These are phyloP conservation scores for Zalaria obscura DNA, from an alignment of 2,329 filamentous ascomycete genomes.

Conservation along the genomic window DNA sequence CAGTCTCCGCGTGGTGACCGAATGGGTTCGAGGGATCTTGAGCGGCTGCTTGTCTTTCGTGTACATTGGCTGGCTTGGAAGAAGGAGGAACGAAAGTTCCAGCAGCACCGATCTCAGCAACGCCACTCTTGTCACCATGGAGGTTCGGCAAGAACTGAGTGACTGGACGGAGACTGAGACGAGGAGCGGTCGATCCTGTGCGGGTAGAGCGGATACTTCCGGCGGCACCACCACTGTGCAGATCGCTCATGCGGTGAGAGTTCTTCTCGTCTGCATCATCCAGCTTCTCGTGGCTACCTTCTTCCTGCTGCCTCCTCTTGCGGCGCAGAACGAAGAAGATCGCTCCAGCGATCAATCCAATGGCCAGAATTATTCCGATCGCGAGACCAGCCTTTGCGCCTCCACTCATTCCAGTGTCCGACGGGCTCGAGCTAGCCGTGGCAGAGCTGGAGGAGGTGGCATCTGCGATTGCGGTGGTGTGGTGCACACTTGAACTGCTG, in stretches of 20 bases:
- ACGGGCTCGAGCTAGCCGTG: background rate
- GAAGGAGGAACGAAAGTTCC: conserved; percentile 9
- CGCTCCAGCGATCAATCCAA: conserved; percentile 52
- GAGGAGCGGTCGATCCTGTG: conserved; percentile 50
- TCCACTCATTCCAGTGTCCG: conserved; percentile 24
- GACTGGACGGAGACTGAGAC: conserved; percentile 69
- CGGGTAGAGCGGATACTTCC: conserved; percentile 25
- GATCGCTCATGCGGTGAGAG: conserved; percentile 11
- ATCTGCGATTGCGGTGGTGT: background rate
- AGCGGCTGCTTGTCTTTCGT: conserved; percentile 19
- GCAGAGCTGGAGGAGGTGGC: conserved; percentile 1
- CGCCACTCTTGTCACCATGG: conserved; percentile 23
- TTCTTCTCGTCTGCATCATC: conserved; percentile 22
- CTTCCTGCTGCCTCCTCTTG: conserved; percentile 48
- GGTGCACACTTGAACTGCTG: background rate
- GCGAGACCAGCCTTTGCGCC: conserved; percentile 66
- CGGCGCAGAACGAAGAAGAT: conserved; percentile 60
- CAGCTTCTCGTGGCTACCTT: conserved; percentile 12
- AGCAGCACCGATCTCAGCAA: conserved; percentile 14
- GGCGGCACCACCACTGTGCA: conserved; percentile 15
- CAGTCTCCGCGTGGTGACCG: conserved; percentile 19
- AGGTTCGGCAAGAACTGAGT: conserved; percentile 69
- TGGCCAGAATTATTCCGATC: conserved; percentile 60
- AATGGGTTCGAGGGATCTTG: conserved; percentile 23
- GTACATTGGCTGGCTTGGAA: conserved; percentile 18